Percentiles rank a stretch among this genome's conserved stretches.
These are phyloP conservation scores for Nitzschia palea DNA, from an alignment of 108 stramenopile species.

Conservation along the genomic window DNA sequence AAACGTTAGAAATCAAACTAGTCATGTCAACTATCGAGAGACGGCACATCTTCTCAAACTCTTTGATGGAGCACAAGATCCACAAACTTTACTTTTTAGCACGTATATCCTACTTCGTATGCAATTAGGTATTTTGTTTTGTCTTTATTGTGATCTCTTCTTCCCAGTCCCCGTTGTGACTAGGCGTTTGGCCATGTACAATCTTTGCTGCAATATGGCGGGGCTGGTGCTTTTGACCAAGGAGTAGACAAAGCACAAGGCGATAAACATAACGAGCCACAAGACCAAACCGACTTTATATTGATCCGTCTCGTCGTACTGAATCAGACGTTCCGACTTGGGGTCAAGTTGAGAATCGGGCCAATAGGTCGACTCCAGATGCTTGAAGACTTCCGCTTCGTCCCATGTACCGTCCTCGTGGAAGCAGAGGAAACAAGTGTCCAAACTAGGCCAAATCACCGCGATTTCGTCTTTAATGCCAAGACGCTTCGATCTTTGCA, in stretches of 20 bases:
- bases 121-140: not conserved
- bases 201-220: not conserved
- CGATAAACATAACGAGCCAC: conserved; percentile 12
- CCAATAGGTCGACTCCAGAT: conserved; percentile 52
- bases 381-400: conserved; percentile 44
- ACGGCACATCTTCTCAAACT: too few species aligned
- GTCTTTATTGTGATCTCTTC: not conserved
- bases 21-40: too few species aligned
- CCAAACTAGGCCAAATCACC: conserved; percentile 36
- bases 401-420: conserved; percentile 49
- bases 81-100: too few species aligned
- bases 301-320: conserved; percentile 7
- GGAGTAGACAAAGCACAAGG: conserved; percentile 16
- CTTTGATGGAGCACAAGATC: too few species aligned
- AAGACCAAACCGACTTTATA: not conserved
- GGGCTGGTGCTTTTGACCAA: not conserved
- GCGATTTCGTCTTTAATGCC: conserved; percentile 10
- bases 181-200: conserved; percentile 1
- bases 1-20: too few species aligned
- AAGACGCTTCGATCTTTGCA: not conserved
- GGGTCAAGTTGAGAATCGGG: conserved; percentile 35
- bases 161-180: conserved; percentile 1
- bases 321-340: conserved; percentile 21
- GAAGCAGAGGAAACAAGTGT: conserved; percentile 40
- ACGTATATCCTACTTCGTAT: too few species aligned